Base-by-base conservation (phyloP, 768 basidiomycete genomes). In the Trametopsis cervina region DNA sequence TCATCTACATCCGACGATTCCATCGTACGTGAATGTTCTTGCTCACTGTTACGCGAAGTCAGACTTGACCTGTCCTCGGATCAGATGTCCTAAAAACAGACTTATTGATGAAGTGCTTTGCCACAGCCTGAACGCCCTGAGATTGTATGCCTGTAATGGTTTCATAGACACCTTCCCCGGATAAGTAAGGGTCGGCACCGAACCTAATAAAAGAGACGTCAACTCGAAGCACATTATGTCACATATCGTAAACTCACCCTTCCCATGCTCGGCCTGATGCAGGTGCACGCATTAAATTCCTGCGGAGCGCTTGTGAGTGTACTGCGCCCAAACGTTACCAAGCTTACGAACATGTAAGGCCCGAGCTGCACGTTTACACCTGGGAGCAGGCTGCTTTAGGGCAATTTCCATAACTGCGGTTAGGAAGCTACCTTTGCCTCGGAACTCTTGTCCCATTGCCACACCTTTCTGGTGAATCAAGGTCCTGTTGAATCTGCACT, bases 1-100 rank as follows among this genome's bases (percentile, higher is more conserved):
- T 92, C 89, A 56, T 89, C 83, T 1, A 91, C 75, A 46, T 85
- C 77, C 0, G 83, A 86, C 41, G 73, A 75, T 40, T 69, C 66
- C 41, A 61, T 55, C 0, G 72, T 77, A 6, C 83, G 71, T 47
- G 70, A 71, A 51, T 79, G 75, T 55, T 85, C 83, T 65, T 85
- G 83, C 61, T 84, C 82, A 57, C 57, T 58, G 24, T 4, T 15
- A 9, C 13, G 18, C 15, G 24, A 40, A 40, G 18, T 9, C 39
- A 18, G 18, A 40, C 7, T 40, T 15, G 10, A 18, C 2, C 4
- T 9, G 42, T 40, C 29, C 36, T 38, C 42, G 7, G 1, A 22
- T 13, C 12, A 24, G 10, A 13, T 22, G 39, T 7, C 39, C 18
- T 38, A 12, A n/a, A n/a, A n/a, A 5, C 44, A 12, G 33, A 58